phyloP scores from a whole-genome alignment of 2,329 filamentous ascomycete genomes.

The Lecanoromycetidae sp. region DNA sequence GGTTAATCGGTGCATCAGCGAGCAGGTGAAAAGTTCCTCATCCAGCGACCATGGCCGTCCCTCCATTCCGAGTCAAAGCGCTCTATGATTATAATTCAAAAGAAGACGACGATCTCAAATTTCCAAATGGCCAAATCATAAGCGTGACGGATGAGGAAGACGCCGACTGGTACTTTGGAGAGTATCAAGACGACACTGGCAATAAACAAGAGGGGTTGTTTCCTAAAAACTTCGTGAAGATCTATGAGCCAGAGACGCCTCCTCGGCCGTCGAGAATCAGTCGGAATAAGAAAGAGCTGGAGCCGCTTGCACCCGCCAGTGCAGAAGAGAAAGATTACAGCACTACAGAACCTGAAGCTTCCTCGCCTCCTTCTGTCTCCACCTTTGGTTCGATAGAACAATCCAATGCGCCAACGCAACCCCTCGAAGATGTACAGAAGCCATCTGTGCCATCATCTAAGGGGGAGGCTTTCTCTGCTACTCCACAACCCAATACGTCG shows the following conservation, averaged over 20 bases:
- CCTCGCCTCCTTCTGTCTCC: not conserved
- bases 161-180: constrained; percentile 83
- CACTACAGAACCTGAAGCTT: not conserved
- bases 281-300: constrained; percentile 53
- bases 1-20: too few relatives aligned
- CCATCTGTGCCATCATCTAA: not conserved
- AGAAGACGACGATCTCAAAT: constrained; percentile 91
- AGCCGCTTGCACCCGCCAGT: constrained; percentile 28
- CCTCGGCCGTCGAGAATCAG: constrained; percentile 64
- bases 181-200: constrained; percentile 68
- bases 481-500: constrained; percentile 20
- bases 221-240: constrained; percentile 93
- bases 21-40: too few relatives aligned
- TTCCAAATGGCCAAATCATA: constrained; percentile 75
- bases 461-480: not conserved
- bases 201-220: constrained; percentile 74
- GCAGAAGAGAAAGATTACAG: constrained; percentile 14
- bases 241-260: constrained; percentile 81
- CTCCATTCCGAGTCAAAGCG: constrained; percentile 86
- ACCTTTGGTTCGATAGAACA: not conserved
- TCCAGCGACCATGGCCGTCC: constrained; percentile 53
- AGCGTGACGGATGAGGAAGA: constrained; percentile 89
- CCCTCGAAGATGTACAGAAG: not conserved
- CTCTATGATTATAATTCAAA: constrained; percentile 86
- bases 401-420: not conserved